Percentiles rank a stretch among this genome's conserved stretches.
These are phyloP conservation scores for Panicum hallii DNA, from an alignment of 202 grass and related monocot genomes.

Conservation along the genomic window DNA sequence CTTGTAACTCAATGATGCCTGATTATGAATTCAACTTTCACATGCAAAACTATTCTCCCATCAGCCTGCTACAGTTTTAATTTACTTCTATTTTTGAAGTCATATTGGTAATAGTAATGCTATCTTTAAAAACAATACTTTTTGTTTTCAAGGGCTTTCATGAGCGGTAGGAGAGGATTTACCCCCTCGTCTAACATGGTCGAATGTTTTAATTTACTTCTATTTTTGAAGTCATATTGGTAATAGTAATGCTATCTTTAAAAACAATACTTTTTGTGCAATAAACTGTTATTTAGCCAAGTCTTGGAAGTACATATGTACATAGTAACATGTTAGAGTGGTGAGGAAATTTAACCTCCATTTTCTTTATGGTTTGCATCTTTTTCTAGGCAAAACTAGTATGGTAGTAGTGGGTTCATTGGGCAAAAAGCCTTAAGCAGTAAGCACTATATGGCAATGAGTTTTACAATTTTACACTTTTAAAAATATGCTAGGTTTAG, in stretches of 20 bases:
- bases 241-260: constrained; percentile 2
- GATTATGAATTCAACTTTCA: background rate
- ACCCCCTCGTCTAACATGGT: no score
- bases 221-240: background rate
- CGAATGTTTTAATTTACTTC: constrained; percentile 3
- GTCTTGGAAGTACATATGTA: background rate
- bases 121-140: background rate
- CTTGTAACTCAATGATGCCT: background rate
- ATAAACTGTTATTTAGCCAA: background rate
- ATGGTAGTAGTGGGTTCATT: constrained; percentile 1
- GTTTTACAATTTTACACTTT: background rate
- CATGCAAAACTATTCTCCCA: background rate
- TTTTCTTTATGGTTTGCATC: background rate
- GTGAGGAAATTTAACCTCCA: background rate
- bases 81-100: constrained; percentile 16
- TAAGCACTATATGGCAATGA: background rate
- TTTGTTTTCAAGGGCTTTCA: no score
- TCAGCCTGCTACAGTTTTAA: background rate
- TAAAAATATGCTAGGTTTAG: background rate
- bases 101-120: constrained; percentile 3
- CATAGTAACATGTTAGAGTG: background rate
- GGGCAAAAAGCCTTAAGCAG: background rate
- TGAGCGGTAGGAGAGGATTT: no score
- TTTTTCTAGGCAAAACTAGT: background rate
- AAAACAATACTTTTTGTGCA: background rate